Evolutionary conservation across 2,329 filamentous ascomycete genomes (phyloP).

Genomic region (Exophiala mesophila): DNA sequence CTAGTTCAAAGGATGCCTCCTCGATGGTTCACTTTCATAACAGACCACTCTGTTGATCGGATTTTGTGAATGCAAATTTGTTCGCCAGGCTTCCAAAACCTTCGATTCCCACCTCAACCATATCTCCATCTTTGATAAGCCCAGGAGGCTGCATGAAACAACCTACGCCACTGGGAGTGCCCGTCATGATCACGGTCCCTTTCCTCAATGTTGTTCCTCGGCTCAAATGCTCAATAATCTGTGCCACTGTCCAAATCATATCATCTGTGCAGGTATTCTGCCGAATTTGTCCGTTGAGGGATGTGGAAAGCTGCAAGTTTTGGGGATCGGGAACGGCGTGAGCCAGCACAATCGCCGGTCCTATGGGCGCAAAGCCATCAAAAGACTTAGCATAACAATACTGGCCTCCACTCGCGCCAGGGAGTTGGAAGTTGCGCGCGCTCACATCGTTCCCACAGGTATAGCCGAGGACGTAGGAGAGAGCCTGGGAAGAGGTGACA

Average conservation of each 20-base stretch:
- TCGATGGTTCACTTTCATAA: too few relatives aligned
- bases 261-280: constrained; percentile 9
- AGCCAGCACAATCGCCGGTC: constrained; percentile 63
- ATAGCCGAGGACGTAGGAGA: constrained; percentile 17
- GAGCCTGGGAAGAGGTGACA: constrained; percentile 47
- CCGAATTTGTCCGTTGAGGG: constrained; percentile 9
- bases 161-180: too few relatives aligned
- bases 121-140: too few relatives aligned
- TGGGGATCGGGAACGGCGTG: constrained; percentile 31
- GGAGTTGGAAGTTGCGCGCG: constrained; percentile 34
- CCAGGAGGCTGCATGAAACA: too few relatives aligned
- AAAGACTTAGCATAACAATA: constrained; percentile 71
- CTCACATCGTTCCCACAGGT: constrained; percentile 11
- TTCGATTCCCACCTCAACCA: too few relatives aligned
- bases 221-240: constrained; percentile 21
- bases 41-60: too few relatives aligned
- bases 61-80: too few relatives aligned
- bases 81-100: too few relatives aligned
- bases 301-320: constrained; percentile 7
- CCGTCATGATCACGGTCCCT: constrained; percentile 42
- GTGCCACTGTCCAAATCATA: constrained; percentile 7
- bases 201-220: constrained; percentile 40
- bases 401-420: constrained; percentile 47
- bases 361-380: constrained; percentile 69
- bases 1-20: too few relatives aligned